phyloP scores from a whole-genome alignment of 129 eudicot species.

The sunflower (Helianthus annuus) region HanXRQr2.0-SUNRISE NC_035448.2:28936221-28936720 shows the following conservation, averaged over 20 bases:
- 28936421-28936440: neutral
- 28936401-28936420: neutral
- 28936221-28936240: constrained; percentile 21
- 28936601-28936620: neutral
- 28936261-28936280: constrained; percentile 30
- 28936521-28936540: constrained; percentile 2
- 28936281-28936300: constrained; percentile 20
- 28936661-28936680: too few species aligned
- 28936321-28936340: constrained; percentile 39
- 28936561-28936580: neutral
- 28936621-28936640: neutral
- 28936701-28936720: too few species aligned
- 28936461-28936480: constrained; percentile 21
- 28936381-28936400: neutral
- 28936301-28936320: constrained; percentile 36
- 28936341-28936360: constrained; percentile 35
- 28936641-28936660: neutral
- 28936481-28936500: constrained; percentile 28
- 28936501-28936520: constrained; percentile 4
- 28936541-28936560: neutral
- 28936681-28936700: too few species aligned
- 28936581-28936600: neutral
- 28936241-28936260: constrained; percentile 26
- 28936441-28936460: constrained; percentile 7
- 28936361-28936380: neutral